Evolutionary conservation across 2,329 filamentous ascomycete species (phyloP), one percentile per base, ranked within the genome.

Genomic region (Gnomoniopsis sp.): DNA sequence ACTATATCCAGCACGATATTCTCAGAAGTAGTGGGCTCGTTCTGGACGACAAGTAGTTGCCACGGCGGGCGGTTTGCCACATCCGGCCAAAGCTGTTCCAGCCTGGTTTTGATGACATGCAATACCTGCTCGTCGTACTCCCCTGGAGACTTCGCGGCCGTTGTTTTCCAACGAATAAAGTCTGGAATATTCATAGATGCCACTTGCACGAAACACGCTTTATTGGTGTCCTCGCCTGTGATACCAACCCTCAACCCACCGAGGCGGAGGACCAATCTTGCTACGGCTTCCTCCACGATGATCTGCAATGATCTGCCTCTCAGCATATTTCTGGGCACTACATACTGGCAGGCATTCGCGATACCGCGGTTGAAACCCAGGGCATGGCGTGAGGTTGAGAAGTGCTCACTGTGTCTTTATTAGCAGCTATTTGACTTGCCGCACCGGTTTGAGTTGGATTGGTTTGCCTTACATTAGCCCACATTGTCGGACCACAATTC

Each of bases 161-260:
- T 34, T 19, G 41, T 43, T 36, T 61, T 56, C 64, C 73, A 78
- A 47, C 74, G 69, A 23, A 82, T 68, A 55, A 81, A 76, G 15
- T 76, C 64, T 1, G 66, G 60, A 3, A 85, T 68, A 52, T 81
- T 69, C 44, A 85, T 70, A 21, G 69, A 63, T 0, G 72, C 64
- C 8, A 82, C 61, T 49, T 74, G 72, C 8, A 77, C 73, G 64
- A 79, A 85, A 33, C 65, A 67, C 0, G 82, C 74, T 2, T 67
- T 58, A 41, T 69, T 71, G n/a, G 73, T 75, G 41, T 78, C 72
- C 50, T 83, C 74, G 44, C 69, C 72, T 2, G 68, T 65, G 60
- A 85, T 79, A 12, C 78, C 80, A 34, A 79, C 76, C 15, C 77
- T 74, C 47, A 85, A 72, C 59, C 77, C 74, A 2, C 77, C 74